Conservation (phyloP, 768 basidiomycete species). For the Russula ochroleuca region DNA sequence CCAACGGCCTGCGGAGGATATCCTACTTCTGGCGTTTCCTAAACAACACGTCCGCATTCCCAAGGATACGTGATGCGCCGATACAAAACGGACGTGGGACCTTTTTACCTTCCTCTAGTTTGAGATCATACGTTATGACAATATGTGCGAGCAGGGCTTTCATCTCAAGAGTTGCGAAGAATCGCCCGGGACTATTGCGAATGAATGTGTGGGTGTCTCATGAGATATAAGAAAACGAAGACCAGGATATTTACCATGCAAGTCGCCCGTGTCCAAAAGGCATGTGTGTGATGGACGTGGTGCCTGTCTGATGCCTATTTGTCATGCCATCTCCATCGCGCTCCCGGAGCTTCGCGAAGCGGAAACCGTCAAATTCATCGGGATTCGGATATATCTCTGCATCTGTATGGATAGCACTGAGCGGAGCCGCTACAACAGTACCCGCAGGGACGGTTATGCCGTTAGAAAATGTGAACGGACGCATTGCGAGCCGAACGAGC, state of each 20-base stretch:
- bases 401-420: constrained; percentile 34
- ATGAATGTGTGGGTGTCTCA: background rate
- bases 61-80: background rate
- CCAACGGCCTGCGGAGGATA: background rate
- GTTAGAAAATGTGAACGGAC: constrained; percentile 44
- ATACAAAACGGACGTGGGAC: background rate
- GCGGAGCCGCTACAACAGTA: constrained; percentile 35
- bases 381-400: constrained; percentile 36
- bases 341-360: constrained; percentile 33
- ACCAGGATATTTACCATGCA: constrained; percentile 28
- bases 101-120: constrained; percentile 28
- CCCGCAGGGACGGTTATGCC: constrained; percentile 42
- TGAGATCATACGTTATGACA: constrained; percentile 35
- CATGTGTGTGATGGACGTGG: constrained; percentile 26
- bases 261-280: constrained; percentile 27
- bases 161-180: constrained; percentile 36
- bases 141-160: constrained; percentile 37
- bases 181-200: constrained; percentile 35
- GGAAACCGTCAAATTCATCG: constrained; percentile 40
- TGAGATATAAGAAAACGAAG: background rate
- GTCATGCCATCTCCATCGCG: background rate
- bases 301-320: constrained; percentile 11
- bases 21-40: constrained; percentile 5
- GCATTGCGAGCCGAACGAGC: constrained; percentile 35
- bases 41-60: constrained; percentile 2